Evolutionary conservation across 352 stramenopile genomes (phyloP).

Genomic region (Globisporangium ultimum): DNA sequence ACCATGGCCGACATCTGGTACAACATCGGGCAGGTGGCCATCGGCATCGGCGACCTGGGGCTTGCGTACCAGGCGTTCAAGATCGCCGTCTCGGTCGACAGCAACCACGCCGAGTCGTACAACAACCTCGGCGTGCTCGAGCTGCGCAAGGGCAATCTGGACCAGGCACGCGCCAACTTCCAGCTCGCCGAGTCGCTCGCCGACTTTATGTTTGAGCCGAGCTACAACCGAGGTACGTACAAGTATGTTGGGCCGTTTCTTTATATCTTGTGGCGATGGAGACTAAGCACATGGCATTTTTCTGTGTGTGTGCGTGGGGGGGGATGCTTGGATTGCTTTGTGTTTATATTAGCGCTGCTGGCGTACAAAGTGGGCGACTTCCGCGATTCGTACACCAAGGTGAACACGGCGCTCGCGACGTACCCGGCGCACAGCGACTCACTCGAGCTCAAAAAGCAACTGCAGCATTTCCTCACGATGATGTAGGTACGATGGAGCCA

Average conservation of each 20-base stretch:
- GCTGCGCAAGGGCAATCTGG: slow-evolving; percentile 84
- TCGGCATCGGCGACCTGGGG: slow-evolving; percentile 91
- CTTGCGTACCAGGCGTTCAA: slow-evolving; percentile 94
- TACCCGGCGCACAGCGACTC: slow-evolving; percentile 86
- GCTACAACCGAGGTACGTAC: slow-evolving; percentile 82
- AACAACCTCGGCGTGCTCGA: slow-evolving; percentile 92
- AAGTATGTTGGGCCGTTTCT: background rate
- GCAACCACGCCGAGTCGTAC: slow-evolving; percentile 89
- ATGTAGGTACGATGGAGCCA: slow-evolving; percentile 27
- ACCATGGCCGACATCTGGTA: slow-evolving; percentile 93
- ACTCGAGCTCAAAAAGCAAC: slow-evolving; percentile 85
- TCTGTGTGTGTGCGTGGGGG: too few species aligned
- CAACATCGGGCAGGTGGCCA: slow-evolving; percentile 91
- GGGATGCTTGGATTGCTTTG: too few species aligned
- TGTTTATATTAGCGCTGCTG: slow-evolving; percentile 59
- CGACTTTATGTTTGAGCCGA: slow-evolving; percentile 90
- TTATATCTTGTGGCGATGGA: background rate
- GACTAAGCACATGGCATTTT: slow-evolving; percentile 2
- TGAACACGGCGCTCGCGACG: slow-evolving; percentile 74
- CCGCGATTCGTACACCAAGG: slow-evolving; percentile 86
- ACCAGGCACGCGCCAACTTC: slow-evolving; percentile 85
- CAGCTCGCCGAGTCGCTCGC: slow-evolving; percentile 72
- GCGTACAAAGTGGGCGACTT: slow-evolving; percentile 91
- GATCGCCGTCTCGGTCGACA: slow-evolving; percentile 89
- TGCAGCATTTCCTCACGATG: slow-evolving; percentile 83